Conservation (phyloP, 1,139 yeast species). For the Magnusiomyces sp. region DNA sequence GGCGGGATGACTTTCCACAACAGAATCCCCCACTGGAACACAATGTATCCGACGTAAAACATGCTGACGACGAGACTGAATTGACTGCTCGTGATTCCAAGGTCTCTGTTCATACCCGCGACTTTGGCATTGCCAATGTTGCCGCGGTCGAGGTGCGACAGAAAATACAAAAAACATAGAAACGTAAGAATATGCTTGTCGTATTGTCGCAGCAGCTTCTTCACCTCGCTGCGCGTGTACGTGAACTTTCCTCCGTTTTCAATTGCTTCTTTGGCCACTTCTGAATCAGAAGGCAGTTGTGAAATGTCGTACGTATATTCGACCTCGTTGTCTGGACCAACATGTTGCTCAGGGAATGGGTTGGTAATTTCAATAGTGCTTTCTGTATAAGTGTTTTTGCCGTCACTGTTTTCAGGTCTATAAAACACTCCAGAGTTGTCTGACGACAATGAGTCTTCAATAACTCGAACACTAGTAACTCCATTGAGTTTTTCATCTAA, state of each 20-base stretch:
- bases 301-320: not conserved
- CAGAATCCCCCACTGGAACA: conserved; percentile 20
- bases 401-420: too few species aligned
- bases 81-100: conserved; percentile 37
- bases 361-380: not conserved
- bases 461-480: too few species aligned
- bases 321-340: not conserved
- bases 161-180: conserved; percentile 1
- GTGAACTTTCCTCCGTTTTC: not conserved
- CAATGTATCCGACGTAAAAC: conserved; percentile 26
- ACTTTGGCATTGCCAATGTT: conserved; percentile 45
- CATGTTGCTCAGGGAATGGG: not conserved
- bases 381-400: too few species aligned
- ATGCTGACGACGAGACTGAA: conserved; percentile 20
- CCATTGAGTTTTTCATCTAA: too few species aligned
- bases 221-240: not conserved
- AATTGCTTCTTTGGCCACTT: not conserved
- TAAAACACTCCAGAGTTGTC: too few species aligned
- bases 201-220: conserved; percentile 1
- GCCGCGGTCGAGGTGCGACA: conserved; percentile 5
- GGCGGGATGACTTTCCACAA: conserved; percentile 19
- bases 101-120: conserved; percentile 43
- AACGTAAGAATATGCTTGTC: conserved; percentile 6
- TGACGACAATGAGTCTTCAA: too few species aligned
- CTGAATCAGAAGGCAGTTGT: conserved; percentile 2